These are phyloP conservation scores for Suillus luteus DNA, from an alignment of 768 basidiomycete species.

Conservation along the genomic window DNA sequence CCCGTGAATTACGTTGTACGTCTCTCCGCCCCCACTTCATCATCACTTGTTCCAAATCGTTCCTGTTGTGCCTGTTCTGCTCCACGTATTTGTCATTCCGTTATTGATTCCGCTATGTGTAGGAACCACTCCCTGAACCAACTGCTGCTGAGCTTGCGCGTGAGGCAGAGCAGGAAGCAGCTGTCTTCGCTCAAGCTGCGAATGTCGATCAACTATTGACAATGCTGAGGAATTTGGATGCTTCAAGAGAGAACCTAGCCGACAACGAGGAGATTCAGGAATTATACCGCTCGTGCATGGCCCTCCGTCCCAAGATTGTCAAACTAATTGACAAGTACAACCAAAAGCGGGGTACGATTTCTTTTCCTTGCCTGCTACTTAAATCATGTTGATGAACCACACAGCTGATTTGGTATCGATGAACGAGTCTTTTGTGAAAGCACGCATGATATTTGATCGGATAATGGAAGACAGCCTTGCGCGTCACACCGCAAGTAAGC, in stretches of 20 bases:
- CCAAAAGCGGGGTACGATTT: constrained; percentile 71
- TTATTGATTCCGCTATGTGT: constrained; percentile 8
- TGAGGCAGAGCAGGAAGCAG: constrained; percentile 86
- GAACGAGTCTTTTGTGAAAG: constrained; percentile 92
- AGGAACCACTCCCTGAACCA: constrained; percentile 88
- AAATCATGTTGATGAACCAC: constrained; percentile 1
- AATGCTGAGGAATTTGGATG: constrained; percentile 74
- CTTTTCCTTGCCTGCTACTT: background rate
- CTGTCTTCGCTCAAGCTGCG: constrained; percentile 83
- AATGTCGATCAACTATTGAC: constrained; percentile 80
- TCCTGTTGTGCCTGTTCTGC: background rate
- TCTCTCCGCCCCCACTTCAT: constrained; percentile 18
- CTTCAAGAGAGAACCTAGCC: constrained; percentile 78
- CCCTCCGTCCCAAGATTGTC: constrained; percentile 90
- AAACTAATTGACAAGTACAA: constrained; percentile 97
- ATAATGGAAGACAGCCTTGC: constrained; percentile 93
- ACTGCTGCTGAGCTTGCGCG: constrained; percentile 71
- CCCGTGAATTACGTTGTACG: constrained; percentile 94
- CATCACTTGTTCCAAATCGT: background rate
- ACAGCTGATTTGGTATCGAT: constrained; percentile 91
- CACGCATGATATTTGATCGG: constrained; percentile 85
- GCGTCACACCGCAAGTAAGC: constrained; percentile 64
- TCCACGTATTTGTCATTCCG: background rate
- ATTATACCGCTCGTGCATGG: constrained; percentile 87
- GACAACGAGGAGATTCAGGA: constrained; percentile 93